Conservation (phyloP, 768 basidiomycete genomes). For the Sporobolomyces roseus region DNA sequence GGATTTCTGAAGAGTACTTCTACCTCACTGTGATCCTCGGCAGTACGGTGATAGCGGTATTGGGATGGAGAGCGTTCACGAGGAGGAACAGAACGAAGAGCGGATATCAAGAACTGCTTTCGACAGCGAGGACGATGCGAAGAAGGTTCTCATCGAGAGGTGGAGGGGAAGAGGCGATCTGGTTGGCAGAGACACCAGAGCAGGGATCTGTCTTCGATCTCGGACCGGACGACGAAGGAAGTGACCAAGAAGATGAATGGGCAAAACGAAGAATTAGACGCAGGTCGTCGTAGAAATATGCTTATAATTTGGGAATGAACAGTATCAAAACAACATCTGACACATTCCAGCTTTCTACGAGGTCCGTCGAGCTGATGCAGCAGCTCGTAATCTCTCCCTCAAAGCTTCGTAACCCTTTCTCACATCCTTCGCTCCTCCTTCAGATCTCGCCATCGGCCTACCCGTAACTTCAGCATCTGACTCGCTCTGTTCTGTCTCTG, state of each 20-base stretch:
- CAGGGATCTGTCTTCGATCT: conserved; percentile 26
- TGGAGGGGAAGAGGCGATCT: conserved; percentile 17
- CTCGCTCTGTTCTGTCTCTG: background rate
- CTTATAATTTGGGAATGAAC: background rate
- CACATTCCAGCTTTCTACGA: too few relatives aligned
- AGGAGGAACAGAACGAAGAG: background rate
- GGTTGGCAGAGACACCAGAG: conserved; percentile 18
- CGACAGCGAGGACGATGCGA: background rate
- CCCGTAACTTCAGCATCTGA: background rate
- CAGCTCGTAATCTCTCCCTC: conserved; percentile 6
- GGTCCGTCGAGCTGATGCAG: background rate
- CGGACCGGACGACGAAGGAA: background rate
- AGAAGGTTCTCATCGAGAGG: conserved; percentile 1
- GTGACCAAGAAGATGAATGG: conserved; percentile 5
- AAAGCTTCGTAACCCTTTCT: conserved; percentile 9
- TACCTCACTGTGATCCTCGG: background rate
- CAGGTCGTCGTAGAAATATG: background rate
- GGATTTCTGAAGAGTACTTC: background rate
- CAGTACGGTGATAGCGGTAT: background rate
- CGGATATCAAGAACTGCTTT: conserved; percentile 15
- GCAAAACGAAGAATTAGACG: conserved; percentile 2
- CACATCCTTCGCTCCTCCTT: conserved; percentile 8
- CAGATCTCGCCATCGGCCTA: background rate
- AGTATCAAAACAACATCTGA: background rate
- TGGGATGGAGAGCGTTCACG: background rate